Conservation (phyloP, 768 basidiomycete genomes). For the Neoboletus magnificus region DNA sequence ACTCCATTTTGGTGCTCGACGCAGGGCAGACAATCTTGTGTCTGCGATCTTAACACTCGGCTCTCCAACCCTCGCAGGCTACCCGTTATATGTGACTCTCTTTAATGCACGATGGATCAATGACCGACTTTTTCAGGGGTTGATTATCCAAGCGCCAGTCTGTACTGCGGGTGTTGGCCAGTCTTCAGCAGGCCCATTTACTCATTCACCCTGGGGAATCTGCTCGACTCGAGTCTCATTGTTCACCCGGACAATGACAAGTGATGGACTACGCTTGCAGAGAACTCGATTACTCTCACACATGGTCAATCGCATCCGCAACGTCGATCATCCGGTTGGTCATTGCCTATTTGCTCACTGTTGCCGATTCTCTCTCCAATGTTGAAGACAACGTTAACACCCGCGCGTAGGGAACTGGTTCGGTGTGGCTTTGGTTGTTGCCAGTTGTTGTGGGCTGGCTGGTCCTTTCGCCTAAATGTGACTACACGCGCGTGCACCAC, state of each 20-base stretch:
- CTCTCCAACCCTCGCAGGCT: slow-evolving; percentile 43
- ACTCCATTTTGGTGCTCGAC: slow-evolving; percentile 45
- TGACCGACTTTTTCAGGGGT: slow-evolving; percentile 27
- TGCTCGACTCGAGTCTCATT: slow-evolving; percentile 38
- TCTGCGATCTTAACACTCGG: slow-evolving; percentile 44
- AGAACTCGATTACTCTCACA: slow-evolving; percentile 37
- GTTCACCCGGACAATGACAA: slow-evolving; percentile 40
- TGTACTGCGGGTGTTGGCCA: slow-evolving; percentile 35
- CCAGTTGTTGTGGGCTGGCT: slow-evolving; percentile 42
- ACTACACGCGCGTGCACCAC: slow-evolving; percentile 28
- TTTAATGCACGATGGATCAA: slow-evolving; percentile 44
- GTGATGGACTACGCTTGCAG: slow-evolving; percentile 39
- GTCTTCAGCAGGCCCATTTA: slow-evolving; percentile 43
- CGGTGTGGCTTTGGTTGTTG: slow-evolving; percentile 44
- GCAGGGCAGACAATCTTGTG: slow-evolving; percentile 40
- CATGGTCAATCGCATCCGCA: slow-evolving; percentile 40
- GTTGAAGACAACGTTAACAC: slow-evolving; percentile 23
- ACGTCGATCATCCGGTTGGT: slow-evolving; percentile 43
- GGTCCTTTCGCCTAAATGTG: slow-evolving; percentile 39
- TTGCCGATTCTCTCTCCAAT: slow-evolving; percentile 15
- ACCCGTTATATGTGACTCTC: slow-evolving; percentile 42
- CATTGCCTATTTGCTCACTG: slow-evolving; percentile 36
- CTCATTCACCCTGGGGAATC: slow-evolving; percentile 26
- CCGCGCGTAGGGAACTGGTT: slow-evolving; percentile 38
- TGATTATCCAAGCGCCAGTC: slow-evolving; percentile 20